These are phyloP conservation scores for Pleurotus eryngii DNA, from an alignment of 768 basidiomycete genomes.

Conservation along the genomic window DNA sequence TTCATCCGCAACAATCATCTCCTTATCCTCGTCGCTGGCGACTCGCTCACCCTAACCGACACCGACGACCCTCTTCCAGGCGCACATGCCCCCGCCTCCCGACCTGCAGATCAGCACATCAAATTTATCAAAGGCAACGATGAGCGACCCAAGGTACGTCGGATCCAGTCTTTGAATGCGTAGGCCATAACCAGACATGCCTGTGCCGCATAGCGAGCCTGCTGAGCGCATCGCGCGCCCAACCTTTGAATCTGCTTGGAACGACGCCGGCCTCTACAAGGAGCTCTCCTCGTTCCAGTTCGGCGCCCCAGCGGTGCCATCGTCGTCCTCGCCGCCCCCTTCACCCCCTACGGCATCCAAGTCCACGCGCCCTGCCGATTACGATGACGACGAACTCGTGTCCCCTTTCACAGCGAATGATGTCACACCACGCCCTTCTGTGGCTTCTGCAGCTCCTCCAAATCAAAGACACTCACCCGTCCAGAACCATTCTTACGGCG, in stretches of 20 bases:
- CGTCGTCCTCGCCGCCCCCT: constrained; percentile 25
- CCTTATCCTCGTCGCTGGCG: background rate
- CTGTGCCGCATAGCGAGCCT: background rate
- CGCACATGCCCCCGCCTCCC: background rate
- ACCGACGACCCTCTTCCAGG: too few relatives aligned
- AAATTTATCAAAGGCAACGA: background rate
- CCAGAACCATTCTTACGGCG: constrained; percentile 1
- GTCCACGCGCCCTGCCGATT: constrained; percentile 28
- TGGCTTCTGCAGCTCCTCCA: constrained; percentile 26
- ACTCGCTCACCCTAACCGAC: background rate
- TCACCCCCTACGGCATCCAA: constrained; percentile 35
- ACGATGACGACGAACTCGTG: constrained; percentile 30
- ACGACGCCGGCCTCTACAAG: constrained; percentile 38
- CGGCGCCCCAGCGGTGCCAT: constrained; percentile 34
- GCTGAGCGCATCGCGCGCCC: constrained; percentile 1
- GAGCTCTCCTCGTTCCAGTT: constrained; percentile 46
- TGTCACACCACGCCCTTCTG: constrained; percentile 50
- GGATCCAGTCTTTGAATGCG: background rate
- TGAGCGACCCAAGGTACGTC: constrained; percentile 4
- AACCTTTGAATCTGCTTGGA: constrained; percentile 11
- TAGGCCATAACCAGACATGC: background rate
- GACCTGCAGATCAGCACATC: constrained; percentile 3
- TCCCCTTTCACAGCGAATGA: constrained; percentile 22
- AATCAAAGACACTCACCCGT: constrained; percentile 7
- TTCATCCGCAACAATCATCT: background rate